These are phyloP conservation scores for Barnettozyma sucrosica DNA, from an alignment of 805 yeast species.

Conservation along the genomic window DNA sequence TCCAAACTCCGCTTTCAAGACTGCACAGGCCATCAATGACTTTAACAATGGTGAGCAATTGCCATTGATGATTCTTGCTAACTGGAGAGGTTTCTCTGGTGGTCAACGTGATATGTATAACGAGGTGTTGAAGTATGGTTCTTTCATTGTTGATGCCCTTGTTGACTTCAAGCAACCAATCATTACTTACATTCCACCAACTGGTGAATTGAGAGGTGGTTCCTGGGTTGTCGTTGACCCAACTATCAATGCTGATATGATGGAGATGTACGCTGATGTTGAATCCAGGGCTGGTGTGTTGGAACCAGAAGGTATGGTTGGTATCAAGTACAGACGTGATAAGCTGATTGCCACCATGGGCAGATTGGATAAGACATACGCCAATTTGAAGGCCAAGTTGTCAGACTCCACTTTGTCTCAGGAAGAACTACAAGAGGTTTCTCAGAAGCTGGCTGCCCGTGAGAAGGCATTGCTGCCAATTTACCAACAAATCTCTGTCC, in stretches of 20 bases:
- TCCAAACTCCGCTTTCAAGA: slow-evolving; percentile 98
- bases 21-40: slow-evolving; percentile 97
- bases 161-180: slow-evolving; percentile 96
- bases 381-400: slow-evolving; percentile 56
- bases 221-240: slow-evolving; percentile 99
- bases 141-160: slow-evolving; percentile 94
- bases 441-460: slow-evolving; percentile 66
- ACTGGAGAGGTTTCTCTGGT: slow-evolving; percentile 99
- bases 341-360: slow-evolving; percentile 87
- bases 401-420: slow-evolving; percentile 45
- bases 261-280: slow-evolving; percentile 98
- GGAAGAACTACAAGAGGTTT: slow-evolving; percentile 61
- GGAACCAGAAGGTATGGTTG: slow-evolving; percentile 99
- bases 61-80: slow-evolving; percentile 95
- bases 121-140: slow-evolving; percentile 95
- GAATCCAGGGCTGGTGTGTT: slow-evolving; percentile 96
- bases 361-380: slow-evolving; percentile 76
- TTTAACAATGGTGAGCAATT: slow-evolving; percentile 97
- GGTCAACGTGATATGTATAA: slow-evolving; percentile 99
- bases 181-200: slow-evolving; percentile 94
- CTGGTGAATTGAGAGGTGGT: slow-evolving; percentile 99
- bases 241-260: slow-evolving; percentile 91
- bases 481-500: slow-evolving; percentile 87
- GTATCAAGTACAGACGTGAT: slow-evolving; percentile 94
- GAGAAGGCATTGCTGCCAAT: slow-evolving; percentile 79